phyloP scores from a whole-genome alignment of 1,139 yeast species.

The Taphrina pruni region DNA sequence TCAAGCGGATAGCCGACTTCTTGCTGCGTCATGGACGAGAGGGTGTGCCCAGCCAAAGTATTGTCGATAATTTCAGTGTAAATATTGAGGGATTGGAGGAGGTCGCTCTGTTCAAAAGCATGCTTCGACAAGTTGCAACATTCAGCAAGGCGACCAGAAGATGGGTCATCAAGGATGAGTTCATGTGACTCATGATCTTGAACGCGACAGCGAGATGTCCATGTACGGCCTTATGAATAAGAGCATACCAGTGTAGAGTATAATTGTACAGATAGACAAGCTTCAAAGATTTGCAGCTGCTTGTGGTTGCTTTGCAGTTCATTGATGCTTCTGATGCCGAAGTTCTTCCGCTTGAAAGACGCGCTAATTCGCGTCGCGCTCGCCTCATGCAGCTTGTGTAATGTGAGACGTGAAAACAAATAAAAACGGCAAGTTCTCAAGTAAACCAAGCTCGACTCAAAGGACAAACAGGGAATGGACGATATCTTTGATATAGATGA shows the following conservation, averaged over 20 bases:
- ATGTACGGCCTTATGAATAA: too few species aligned
- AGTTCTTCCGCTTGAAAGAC: background rate
- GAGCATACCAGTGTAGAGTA: too few species aligned
- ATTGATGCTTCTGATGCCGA: background rate
- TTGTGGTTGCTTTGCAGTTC: too few species aligned
- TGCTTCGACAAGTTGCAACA: conserved; percentile 69
- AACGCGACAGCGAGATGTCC: too few species aligned
- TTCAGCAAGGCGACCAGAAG: conserved; percentile 57
- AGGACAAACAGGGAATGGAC: conserved; percentile 6
- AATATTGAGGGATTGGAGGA: conserved; percentile 61
- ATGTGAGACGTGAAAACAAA: background rate
- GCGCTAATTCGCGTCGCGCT: conserved; percentile 19
- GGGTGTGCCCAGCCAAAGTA: conserved; percentile 62
- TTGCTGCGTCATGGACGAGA: conserved; percentile 55
- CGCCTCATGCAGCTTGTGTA: background rate
- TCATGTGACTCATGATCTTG: conserved; percentile 43
- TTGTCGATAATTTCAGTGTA: conserved; percentile 61
- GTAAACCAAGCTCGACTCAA: background rate
- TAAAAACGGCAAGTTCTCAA: background rate
- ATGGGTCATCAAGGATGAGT: conserved; percentile 68
- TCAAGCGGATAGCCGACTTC: conserved; percentile 54
- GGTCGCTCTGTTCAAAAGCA: conserved; percentile 67
- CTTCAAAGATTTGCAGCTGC: too few species aligned
- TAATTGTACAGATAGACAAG: too few species aligned
- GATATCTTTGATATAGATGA: conserved; percentile 31